These are phyloP conservation scores for Fraxinus xanthoxyloides DNA, from an alignment of 305 asterid genomes.

Conservation along the genomic window DNA sequence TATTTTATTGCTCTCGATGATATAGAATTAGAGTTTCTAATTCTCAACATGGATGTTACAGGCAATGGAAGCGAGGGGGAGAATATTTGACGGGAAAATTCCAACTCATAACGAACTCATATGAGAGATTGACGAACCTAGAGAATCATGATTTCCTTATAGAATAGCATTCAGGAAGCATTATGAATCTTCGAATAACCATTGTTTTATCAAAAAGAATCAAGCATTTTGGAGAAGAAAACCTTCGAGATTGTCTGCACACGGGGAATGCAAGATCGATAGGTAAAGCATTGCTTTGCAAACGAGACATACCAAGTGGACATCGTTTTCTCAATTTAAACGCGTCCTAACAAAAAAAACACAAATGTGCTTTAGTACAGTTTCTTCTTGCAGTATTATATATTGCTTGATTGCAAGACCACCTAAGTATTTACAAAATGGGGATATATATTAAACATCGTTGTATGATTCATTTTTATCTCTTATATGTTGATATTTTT, in stretches of 20 bases:
- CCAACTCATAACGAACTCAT: slow-evolving; percentile 4
- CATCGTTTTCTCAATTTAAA: neutral
- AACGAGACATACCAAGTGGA: neutral
- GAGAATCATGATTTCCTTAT: neutral
- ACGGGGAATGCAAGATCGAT: neutral
- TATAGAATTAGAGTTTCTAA: no score
- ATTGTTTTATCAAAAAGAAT: neutral
- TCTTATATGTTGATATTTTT: neutral
- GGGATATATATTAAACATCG: neutral
- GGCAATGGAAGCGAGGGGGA: slow-evolving; percentile 30
- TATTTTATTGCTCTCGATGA: no score
- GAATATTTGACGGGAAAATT: slow-evolving; percentile 25
- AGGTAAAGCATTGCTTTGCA: neutral
- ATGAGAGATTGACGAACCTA: neutral
- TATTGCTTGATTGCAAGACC: neutral
- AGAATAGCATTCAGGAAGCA: neutral
- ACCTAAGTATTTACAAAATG: neutral
- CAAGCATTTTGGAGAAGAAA: neutral
- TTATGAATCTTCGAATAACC: neutral
- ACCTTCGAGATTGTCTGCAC: neutral
- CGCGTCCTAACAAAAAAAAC: neutral
- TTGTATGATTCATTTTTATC: neutral
- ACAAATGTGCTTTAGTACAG: neutral
- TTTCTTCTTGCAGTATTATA: neutral
- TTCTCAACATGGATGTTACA: neutral